Evolutionary conservation across 2,329 filamentous ascomycete genomes (phyloP).

Genomic region (Zymoseptoria ardabiliae): DNA sequence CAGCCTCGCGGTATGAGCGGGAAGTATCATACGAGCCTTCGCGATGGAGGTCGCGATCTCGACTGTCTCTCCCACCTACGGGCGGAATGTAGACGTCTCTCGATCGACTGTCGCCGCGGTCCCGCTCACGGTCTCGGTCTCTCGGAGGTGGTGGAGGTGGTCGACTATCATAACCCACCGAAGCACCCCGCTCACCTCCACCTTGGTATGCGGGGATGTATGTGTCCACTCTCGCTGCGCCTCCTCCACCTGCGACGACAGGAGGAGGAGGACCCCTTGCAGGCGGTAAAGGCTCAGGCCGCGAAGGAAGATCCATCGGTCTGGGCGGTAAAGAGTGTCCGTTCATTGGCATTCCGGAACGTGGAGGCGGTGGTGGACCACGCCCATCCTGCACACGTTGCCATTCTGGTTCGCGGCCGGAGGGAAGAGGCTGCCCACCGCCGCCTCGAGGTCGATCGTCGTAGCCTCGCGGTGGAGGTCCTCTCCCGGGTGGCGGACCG

Average conservation of each 20-base stretch:
- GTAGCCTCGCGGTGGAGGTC: conserved; percentile 17
- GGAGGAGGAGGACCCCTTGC: conserved; percentile 29
- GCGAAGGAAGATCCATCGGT: conserved; percentile 18
- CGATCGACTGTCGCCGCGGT: conserved; percentile 14
- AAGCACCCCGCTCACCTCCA: conserved; percentile 6
- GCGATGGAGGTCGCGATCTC: conserved; percentile 8
- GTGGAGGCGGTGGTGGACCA: conserved; percentile 8
- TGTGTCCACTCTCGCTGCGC: conserved; percentile 30
- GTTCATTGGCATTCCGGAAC: conserved; percentile 10
- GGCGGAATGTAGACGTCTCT: not conserved
- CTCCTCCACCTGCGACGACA: conserved; percentile 8
- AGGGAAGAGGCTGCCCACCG: conserved; percentile 17
- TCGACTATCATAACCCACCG: conserved; percentile 11
- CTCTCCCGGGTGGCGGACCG: conserved; percentile 28
- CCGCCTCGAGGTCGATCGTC: conserved; percentile 18
- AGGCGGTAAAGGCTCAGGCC: conserved; percentile 11
- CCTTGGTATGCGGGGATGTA: conserved; percentile 40
- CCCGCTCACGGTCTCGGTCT: conserved; percentile 9
- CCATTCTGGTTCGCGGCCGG: conserved; percentile 20
- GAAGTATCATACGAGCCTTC: conserved; percentile 8
- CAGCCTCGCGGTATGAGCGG: conserved; percentile 13
- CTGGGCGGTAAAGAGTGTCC: conserved; percentile 26
- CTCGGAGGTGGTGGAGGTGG: conserved; percentile 10
- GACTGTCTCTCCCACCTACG: conserved; percentile 13
- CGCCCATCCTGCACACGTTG: conserved; percentile 15